A percentile compares a stretch with the other conserved stretches of the same genome.
These are phyloP conservation scores for Termitomyces sp. DNA, from an alignment of 768 basidiomycete species.

Conservation along the genomic window DNA sequence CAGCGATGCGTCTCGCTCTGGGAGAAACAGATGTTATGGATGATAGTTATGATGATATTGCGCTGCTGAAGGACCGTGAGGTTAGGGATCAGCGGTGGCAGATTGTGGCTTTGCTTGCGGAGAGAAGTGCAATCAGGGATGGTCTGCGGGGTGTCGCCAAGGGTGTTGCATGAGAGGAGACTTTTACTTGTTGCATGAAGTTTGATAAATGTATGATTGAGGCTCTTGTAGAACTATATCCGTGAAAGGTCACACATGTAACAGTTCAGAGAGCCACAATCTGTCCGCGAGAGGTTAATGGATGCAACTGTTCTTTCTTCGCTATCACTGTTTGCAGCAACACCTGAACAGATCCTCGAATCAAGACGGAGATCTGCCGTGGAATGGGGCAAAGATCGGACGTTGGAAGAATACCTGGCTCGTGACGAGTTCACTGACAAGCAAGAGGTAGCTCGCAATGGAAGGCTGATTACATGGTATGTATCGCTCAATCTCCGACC, in stretches of 20 bases:
- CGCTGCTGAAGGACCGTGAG: conserved; percentile 56
- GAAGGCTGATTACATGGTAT: conserved; percentile 26
- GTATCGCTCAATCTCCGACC: background rate
- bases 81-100: conserved; percentile 72
- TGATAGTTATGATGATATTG: conserved; percentile 46
- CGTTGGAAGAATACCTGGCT: conserved; percentile 40
- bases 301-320: conserved; percentile 7
- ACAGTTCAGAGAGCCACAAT: background rate
- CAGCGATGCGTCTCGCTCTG: conserved; percentile 64
- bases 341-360: conserved; percentile 36
- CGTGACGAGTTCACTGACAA: conserved; percentile 33
- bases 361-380: conserved; percentile 31
- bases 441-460: conserved; percentile 38
- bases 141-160: conserved; percentile 13
- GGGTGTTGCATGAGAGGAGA: background rate
- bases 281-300: background rate
- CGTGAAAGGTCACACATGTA: background rate
- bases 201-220: background rate
- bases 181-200: background rate
- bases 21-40: conserved; percentile 48
- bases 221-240: background rate
- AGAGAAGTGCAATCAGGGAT: conserved; percentile 69
- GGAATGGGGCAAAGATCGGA: conserved; percentile 40
- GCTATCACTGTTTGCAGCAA: conserved; percentile 44
- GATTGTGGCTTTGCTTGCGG: conserved; percentile 66